phyloP scores from a whole-genome alignment of 1,139 yeast genomes.

The Sugiyamaella castrensis region DNA sequence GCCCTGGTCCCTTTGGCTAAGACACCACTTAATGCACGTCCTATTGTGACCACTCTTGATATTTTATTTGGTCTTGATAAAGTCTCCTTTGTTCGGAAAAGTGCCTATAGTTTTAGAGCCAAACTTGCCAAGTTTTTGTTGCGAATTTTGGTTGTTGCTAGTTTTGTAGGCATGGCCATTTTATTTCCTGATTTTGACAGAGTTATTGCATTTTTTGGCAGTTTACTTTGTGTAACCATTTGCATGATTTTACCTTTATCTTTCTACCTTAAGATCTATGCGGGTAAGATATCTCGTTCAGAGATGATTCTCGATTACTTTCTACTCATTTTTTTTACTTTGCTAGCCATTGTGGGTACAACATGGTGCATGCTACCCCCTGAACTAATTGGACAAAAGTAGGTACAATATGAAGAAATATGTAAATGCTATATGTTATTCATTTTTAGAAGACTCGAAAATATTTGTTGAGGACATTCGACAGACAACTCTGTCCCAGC shows the following conservation, averaged over 20 bases:
- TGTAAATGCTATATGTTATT: neutral
- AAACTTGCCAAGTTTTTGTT: conserved; percentile 12
- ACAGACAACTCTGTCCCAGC: neutral
- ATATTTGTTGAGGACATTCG: neutral
- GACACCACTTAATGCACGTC: conserved; percentile 83
- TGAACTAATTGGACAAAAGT: conserved; percentile 9
- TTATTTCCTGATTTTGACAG: conserved; percentile 75
- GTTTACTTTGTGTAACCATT: conserved; percentile 74
- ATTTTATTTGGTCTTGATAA: conserved; percentile 40
- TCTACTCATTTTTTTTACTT: conserved; percentile 41
- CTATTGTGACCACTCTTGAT: conserved; percentile 72
- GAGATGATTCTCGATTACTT: conserved; percentile 44
- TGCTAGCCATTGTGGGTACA: conserved; percentile 36
- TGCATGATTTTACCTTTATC: conserved; percentile 75
- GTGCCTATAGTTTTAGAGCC: conserved; percentile 8
- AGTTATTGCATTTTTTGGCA: conserved; percentile 78
- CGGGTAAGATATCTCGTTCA: conserved; percentile 42
- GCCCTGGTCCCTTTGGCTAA: conserved; percentile 84
- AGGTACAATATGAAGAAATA: neutral
- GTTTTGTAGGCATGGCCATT: conserved; percentile 52
- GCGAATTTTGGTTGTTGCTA: conserved; percentile 42
- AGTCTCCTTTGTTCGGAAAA: conserved; percentile 8
- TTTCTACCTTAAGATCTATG: conserved; percentile 63
- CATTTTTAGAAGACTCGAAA: neutral
- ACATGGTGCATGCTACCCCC: conserved; percentile 30